phyloP scores from a whole-genome alignment of 2,329 filamentous ascomycete species.

The Zymoseptoria passerinii region DNA sequence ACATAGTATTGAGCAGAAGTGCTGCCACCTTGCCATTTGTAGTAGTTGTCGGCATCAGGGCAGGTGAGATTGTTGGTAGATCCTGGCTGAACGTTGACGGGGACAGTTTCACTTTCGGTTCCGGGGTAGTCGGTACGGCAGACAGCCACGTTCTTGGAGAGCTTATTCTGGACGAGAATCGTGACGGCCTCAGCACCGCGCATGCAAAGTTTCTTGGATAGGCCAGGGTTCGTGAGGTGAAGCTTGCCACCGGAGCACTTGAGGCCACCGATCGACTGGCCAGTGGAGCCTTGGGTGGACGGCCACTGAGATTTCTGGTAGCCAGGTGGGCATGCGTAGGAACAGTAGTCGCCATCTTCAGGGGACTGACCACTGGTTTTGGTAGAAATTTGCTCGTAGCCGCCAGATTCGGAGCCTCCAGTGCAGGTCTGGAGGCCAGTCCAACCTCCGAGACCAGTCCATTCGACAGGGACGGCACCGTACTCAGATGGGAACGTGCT shows the following conservation, averaged over 20 bases:
- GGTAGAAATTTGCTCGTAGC: slow-evolving; percentile 49
- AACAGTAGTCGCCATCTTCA: slow-evolving; percentile 63
- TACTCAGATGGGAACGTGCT: slow-evolving; percentile 68
- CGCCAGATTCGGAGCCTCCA: slow-evolving; percentile 23
- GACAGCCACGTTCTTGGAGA: slow-evolving; percentile 58
- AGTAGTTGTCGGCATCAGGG: slow-evolving; percentile 64
- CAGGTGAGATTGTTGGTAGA: slow-evolving; percentile 58
- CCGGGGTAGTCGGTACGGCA: slow-evolving; percentile 97
- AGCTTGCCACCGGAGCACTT: slow-evolving; percentile 73
- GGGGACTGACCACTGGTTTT: slow-evolving; percentile 61
- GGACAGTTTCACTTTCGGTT: slow-evolving; percentile 79
- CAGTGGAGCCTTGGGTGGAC: slow-evolving; percentile 62
- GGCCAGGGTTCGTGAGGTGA: slow-evolving; percentile 61
- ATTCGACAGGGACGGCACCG: slow-evolving; percentile 63
- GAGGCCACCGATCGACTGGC: slow-evolving; percentile 81
- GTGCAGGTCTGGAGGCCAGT: slow-evolving; percentile 58
- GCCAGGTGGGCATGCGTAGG: slow-evolving; percentile 83
- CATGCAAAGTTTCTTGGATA: slow-evolving; percentile 65
- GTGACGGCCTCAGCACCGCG: slow-evolving; percentile 54
- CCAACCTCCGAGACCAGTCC: slow-evolving; percentile 66
- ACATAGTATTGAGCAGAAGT: slow-evolving; percentile 97
- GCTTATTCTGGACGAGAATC: slow-evolving; percentile 67
- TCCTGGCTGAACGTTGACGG: slow-evolving; percentile 57
- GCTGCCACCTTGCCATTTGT: slow-evolving; percentile 61
- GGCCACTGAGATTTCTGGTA: slow-evolving; percentile 95